phyloP scores from a whole-genome alignment of 805 yeast species.

The Wickerhamomyces canadensis region DNA sequence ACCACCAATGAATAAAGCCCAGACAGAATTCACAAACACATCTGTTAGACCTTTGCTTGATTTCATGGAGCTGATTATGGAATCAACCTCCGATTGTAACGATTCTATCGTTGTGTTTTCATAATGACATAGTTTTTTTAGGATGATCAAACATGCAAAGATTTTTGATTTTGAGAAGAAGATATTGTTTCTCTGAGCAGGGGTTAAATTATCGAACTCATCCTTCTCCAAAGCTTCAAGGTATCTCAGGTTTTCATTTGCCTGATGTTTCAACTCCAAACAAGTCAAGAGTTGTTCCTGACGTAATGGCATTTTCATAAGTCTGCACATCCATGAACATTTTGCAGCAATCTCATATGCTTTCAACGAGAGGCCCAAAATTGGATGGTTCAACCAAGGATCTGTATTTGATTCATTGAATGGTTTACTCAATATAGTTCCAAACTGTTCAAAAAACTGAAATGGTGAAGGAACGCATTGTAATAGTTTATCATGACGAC shows the following conservation, averaged over 20 bases:
- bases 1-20: constrained; percentile 23
- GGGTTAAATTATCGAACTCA: background rate
- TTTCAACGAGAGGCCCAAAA: constrained; percentile 15
- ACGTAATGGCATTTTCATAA: constrained; percentile 10
- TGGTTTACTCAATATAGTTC: constrained; percentile 9
- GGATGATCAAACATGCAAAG: constrained; percentile 12
- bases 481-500: constrained; percentile 19
- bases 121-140: constrained; percentile 12
- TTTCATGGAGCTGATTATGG: constrained; percentile 9
- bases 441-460: constrained; percentile 20
- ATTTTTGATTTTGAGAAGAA: constrained; percentile 13
- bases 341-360: constrained; percentile 19
- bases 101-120: constrained; percentile 8
- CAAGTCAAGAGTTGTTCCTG: constrained; percentile 8
- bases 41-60: constrained; percentile 6
- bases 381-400: constrained; percentile 21
- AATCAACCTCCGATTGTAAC: constrained; percentile 10
- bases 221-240: background rate
- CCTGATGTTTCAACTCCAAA: constrained; percentile 7
- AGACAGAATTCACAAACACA: constrained; percentile 12
- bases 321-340: constrained; percentile 19
- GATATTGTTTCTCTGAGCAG: constrained; percentile 12
- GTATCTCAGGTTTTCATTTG: background rate
- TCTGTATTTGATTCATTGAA: constrained; percentile 5
- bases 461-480: constrained; percentile 21